Base-by-base conservation (phyloP, 441 rosid species). In the Gossypium lobatum region DNA sequence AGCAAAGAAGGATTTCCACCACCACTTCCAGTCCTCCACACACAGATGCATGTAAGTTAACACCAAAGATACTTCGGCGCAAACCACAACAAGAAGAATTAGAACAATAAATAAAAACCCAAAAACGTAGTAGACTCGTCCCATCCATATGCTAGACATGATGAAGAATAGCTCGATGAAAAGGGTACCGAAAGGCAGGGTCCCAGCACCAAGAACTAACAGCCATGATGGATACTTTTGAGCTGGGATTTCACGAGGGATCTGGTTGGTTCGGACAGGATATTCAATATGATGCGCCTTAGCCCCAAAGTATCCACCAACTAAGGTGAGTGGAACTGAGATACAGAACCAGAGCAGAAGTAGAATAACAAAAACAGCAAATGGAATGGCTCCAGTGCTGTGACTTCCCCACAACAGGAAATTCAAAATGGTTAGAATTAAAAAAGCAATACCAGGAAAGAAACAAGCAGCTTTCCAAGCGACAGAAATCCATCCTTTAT, bases 11-110 rank as follows among this genome's bases (percentile, higher is more conserved):
- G 92, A 86, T 57, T 89, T 89, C 93, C 93, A 89, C 91, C 93
- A 87, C 93, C 93, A 89, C 69, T 85, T 84, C 91, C 89, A 89
- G 83, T 89, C 93, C 76, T 88, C 89, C n/a, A 87, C 93, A 26
- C 90, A 87, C 2, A 88, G 89, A 77, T 88, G 89, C 86, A 84
- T 83, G 86, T 87, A 87, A 37, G 91, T 83, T 26, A 87, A 62
- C 28, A 87, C 91, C 28, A 87, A 85, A 67, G 93, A 87, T 3
- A 87, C 91, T 80, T 89, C 88, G 0, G 93, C 91, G 34, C 93
- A 89, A 63, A 89, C 89, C 57, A 89, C 87, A 58, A 87, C 86
- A 0, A 87, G 84, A 66, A 86, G 89, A 69, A 84, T 70, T 77
- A 89, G 53, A 34, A 87, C 91, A 8, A 89, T 77, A 74, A 86